Evolutionary conservation across 768 basidiomycete genomes (phyloP), one percentile per base, ranked within the genome.

Genomic region (Saitozyma sp.): DNA sequence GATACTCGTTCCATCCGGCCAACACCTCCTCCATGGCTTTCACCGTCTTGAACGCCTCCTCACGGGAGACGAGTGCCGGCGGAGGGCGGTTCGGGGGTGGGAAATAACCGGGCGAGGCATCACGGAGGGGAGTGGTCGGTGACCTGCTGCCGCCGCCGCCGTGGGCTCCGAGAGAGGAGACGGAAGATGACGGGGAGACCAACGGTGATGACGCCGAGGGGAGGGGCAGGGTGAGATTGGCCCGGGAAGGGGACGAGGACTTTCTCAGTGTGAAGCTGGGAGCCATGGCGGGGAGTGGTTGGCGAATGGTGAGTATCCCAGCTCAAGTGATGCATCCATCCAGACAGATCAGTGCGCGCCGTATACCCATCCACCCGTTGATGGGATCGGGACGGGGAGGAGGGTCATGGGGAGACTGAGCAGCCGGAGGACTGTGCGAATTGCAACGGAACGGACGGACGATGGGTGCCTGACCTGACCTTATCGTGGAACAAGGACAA

Each of bases 1-100:
- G 40, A 45, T 69, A 66, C 59, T 69, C 68, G 38, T 61, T 69
- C 64, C 61, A 69, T 5, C 58, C 64, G 1, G 4, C 50, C 55
- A 69, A 19, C 16, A 69, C 54, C 19, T 55, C 50, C 50, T 69
- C 68, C 7, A 66, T 19, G 6, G 38, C 52, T 46, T 63, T 65
- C 14, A 61, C 68, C 0, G 51, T 61, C 41, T 54, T 60, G 14
- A 66, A 43, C 37, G 68, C 64, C 42, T 69, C 64, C 3, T 65
- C 64, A 7, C 39, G 41, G 9, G 40, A 50, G 7, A 64, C 56
- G 2, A 29, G 29, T 29, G 29, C 29, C 2, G 29, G 29, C 29
- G 29, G 29, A 6, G 50, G 51, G 9, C 53, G 60, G 16, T 41
- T 19, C 19, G 59, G 54, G 1, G 55, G 54, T 11, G 48, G 11